A percentile compares a stretch with the other conserved stretches of the same genome.
Conservation (phyloP, 2,329 filamentous ascomycete genomes). For the Zymoseptoria brevis region DNA sequence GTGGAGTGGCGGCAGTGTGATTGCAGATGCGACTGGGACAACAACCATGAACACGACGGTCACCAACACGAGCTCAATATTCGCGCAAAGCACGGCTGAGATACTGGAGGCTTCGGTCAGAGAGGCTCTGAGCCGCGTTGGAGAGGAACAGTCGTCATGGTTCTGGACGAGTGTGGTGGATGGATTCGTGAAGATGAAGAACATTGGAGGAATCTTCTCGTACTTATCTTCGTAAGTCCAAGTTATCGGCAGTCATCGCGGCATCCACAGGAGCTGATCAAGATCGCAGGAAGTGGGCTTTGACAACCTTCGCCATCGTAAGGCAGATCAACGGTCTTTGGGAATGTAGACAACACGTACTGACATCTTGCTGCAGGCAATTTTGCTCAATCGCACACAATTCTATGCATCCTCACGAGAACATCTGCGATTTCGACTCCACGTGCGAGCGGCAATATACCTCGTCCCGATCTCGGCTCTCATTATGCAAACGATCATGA, state of each 20-base stretch:
- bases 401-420: conserved; percentile 88
- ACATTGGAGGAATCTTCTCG: conserved; percentile 76
- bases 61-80: conserved; percentile 31
- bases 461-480: conserved; percentile 64
- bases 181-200: conserved; percentile 37
- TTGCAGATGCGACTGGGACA: conserved; percentile 50
- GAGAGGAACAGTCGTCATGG: conserved; percentile 18
- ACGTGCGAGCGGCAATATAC: conserved; percentile 61
- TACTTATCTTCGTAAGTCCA: conserved; percentile 65
- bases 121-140: conserved; percentile 20
- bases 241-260: neutral
- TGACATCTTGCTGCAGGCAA: conserved; percentile 45
- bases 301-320: conserved; percentile 74
- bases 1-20: conserved; percentile 50
- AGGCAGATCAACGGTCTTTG: conserved; percentile 17
- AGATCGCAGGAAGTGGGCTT: conserved; percentile 57
- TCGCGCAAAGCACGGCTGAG: conserved; percentile 38
- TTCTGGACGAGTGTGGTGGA: conserved; percentile 22
- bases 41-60: conserved; percentile 32
- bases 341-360: neutral
- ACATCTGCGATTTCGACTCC: conserved; percentile 67
- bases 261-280: neutral
- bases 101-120: conserved; percentile 21
- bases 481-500: conserved; percentile 55
- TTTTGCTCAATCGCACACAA: conserved; percentile 82